A percentile compares a stretch with the other conserved stretches of the same genome.
phyloP scores from a whole-genome alignment of 371 early-diverging fungal species.

The Lichtheimia ornata region DNA sequence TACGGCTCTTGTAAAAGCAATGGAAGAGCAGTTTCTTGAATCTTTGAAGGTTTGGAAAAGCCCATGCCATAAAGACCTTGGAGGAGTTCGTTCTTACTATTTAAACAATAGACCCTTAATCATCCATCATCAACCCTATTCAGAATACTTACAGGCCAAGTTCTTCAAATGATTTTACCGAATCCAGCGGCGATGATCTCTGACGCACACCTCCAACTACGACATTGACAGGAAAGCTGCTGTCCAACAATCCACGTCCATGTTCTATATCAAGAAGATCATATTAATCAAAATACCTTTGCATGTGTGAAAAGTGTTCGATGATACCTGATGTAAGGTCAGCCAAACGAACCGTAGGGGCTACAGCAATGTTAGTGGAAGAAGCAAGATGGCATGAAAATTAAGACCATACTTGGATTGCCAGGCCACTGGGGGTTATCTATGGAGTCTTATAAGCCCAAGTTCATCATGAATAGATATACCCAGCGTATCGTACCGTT shows the following conservation, averaged over 20 bases:
- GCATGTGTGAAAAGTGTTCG: no score
- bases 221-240: background rate
- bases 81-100: slow-evolving; percentile 70
- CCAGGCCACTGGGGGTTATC: no score
- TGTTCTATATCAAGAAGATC: no score
- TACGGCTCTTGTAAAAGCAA: slow-evolving; percentile 77
- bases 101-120: background rate
- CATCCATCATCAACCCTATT: background rate
- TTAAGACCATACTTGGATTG: no score
- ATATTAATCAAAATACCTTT: no score
- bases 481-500: no score
- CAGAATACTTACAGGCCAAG: slow-evolving; percentile 61
- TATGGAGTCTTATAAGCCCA: no score
- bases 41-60: slow-evolving; percentile 91
- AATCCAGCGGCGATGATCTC: slow-evolving; percentile 73
- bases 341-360: no score
- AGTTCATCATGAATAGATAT: no score
- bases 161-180: slow-evolving; percentile 77
- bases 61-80: slow-evolving; percentile 94
- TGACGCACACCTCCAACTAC: slow-evolving; percentile 30
- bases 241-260: background rate
- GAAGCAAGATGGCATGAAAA: no score
- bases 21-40: slow-evolving; percentile 95
- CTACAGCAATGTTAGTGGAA: no score
- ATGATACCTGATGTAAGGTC: no score